phyloP scores from a whole-genome alignment of 257 asterid species.

The Echites panduratus region DNA sequence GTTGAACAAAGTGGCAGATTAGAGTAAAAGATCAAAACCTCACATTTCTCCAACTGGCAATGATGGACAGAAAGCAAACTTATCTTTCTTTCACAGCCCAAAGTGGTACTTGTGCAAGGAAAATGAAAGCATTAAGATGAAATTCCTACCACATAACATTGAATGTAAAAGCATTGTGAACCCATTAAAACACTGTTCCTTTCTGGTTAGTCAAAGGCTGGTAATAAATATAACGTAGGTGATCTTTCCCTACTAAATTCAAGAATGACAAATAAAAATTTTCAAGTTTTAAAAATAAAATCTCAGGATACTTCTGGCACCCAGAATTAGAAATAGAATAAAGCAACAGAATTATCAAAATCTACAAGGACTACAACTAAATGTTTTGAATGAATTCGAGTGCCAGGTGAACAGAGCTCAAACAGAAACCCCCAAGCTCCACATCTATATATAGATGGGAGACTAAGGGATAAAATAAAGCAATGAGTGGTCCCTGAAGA shows the following conservation, averaged over 20 bases:
- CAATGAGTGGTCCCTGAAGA: background rate
- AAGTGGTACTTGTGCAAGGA: background rate
- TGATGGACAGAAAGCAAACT: background rate
- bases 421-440: background rate
- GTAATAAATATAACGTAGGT: background rate
- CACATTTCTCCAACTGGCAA: background rate
- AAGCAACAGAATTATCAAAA: background rate
- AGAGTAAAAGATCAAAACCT: background rate
- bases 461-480: background rate
- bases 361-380: background rate
- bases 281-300: background rate
- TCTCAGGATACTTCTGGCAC: background rate
- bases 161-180: background rate
- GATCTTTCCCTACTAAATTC: background rate
- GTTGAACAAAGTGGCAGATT: slow-evolving; percentile 14
- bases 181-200: background rate
- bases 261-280: background rate
- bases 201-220: too few species aligned
- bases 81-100: background rate
- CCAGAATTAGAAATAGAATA: background rate
- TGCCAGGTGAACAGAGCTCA: background rate
- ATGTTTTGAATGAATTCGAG: background rate
- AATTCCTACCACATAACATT: background rate
- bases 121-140: background rate
- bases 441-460: background rate